Conservation (phyloP, 2,329 filamentous ascomycete genomes). For the Lizonia empirigonia region DNA sequence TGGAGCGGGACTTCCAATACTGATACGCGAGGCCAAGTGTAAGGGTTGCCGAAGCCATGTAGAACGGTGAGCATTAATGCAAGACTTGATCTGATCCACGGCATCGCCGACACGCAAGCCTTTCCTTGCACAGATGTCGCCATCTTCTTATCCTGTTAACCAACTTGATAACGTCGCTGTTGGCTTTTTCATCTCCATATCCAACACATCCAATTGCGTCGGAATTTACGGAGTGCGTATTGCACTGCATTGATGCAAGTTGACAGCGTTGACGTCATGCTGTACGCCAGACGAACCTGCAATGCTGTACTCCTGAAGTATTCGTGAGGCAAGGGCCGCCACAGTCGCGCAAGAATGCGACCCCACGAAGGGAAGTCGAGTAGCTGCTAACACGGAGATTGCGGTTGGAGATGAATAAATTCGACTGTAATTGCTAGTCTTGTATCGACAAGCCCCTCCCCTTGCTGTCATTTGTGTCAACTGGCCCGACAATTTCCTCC, state of each 20-base stretch:
- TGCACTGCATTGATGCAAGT: neutral
- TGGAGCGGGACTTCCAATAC: constrained; percentile 11
- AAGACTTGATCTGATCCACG: neutral
- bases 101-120: neutral
- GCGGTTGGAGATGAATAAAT: neutral
- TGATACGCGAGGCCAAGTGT: neutral
- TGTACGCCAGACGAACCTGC: neutral
- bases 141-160: neutral
- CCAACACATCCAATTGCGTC: neutral
- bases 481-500: neutral
- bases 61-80: neutral
- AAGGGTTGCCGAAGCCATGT: constrained; percentile 3
- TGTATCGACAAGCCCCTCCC: neutral
- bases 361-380: constrained; percentile 4
- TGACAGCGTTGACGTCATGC: neutral
- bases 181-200: neutral
- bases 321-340: constrained; percentile 11
- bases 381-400: neutral
- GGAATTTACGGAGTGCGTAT: neutral
- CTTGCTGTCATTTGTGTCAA: neutral
- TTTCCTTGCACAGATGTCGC: neutral
- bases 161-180: neutral
- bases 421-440: neutral
- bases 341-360: constrained; percentile 14
- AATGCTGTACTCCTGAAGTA: neutral